Evolutionary conservation across 768 basidiomycete genomes (phyloP).

Genomic region (Rhodotorula taiwanensis): DNA sequence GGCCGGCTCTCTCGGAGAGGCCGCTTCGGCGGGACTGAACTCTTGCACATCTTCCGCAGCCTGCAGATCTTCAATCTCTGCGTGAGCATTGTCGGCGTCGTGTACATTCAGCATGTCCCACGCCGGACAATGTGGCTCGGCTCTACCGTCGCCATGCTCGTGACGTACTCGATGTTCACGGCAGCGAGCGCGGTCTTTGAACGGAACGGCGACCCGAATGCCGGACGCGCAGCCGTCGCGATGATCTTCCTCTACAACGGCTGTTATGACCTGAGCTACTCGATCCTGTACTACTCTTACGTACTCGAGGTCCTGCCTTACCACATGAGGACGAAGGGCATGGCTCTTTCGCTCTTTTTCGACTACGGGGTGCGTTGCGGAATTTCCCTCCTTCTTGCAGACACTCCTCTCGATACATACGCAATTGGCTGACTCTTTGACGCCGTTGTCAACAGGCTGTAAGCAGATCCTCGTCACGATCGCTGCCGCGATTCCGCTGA

Average conservation of each 20-base stretch:
- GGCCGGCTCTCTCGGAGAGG: background rate
- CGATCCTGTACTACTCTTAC: slow-evolving; percentile 12
- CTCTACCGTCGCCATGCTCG: background rate
- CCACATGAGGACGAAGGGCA: slow-evolving; percentile 20
- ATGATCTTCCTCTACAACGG: background rate
- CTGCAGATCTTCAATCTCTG: slow-evolving; percentile 35
- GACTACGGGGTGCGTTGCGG: too few species aligned
- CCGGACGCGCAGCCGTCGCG: background rate
- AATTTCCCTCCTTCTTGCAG: too few species aligned
- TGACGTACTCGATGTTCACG: slow-evolving; percentile 5
- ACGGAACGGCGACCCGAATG: background rate
- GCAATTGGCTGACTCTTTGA: too few species aligned
- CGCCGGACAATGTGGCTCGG: slow-evolving; percentile 13
- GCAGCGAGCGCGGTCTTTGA: background rate
- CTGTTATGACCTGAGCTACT: background rate
- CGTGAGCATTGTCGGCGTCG: slow-evolving; percentile 10
- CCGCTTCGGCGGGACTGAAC: too few species aligned
- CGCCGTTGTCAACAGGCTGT: too few species aligned
- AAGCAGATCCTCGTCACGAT: too few species aligned
- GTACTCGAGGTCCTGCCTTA: slow-evolving; percentile 19
- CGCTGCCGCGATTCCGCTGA: too few species aligned
- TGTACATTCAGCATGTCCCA: slow-evolving; percentile 41
- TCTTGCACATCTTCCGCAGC: background rate
- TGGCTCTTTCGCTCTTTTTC: slow-evolving; percentile 11
- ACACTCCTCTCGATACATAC: too few species aligned